These are phyloP conservation scores for Ophiobolus disseminans DNA, from an alignment of 2,329 filamentous ascomycete genomes.

Conservation along the genomic window DNA sequence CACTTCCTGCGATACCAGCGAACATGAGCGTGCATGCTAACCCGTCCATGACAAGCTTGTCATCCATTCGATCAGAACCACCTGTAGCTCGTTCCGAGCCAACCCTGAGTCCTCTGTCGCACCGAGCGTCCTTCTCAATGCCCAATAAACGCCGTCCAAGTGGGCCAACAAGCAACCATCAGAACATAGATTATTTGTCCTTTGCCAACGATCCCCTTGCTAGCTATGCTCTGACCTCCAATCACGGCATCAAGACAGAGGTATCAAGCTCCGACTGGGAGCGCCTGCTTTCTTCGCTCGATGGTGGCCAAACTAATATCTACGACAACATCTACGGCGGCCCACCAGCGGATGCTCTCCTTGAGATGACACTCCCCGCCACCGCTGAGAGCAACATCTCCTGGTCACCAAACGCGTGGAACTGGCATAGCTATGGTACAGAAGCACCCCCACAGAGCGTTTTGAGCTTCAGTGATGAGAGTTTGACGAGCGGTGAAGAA, in stretches of 20 bases:
- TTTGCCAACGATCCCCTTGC: constrained; percentile 51
- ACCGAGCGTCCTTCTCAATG: constrained; percentile 43
- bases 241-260: constrained; percentile 51
- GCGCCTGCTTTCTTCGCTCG: constrained; percentile 77
- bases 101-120: constrained; percentile 52
- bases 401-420: constrained; percentile 49
- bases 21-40: constrained; percentile 51
- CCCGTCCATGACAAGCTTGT: constrained; percentile 60
- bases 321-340: constrained; percentile 83
- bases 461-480: constrained; percentile 67
- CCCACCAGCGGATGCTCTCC: constrained; percentile 53
- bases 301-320: constrained; percentile 81
- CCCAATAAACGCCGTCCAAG: constrained; percentile 46
- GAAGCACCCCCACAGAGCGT: constrained; percentile 59
- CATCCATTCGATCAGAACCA: constrained; percentile 55
- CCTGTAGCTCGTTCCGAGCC: constrained; percentile 55
- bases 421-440: constrained; percentile 35
- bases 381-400: constrained; percentile 38
- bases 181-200: constrained; percentile 58
- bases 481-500: constrained; percentile 61
- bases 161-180: constrained; percentile 33
- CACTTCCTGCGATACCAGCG: constrained; percentile 53
- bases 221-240: constrained; percentile 38
- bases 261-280: constrained; percentile 80
- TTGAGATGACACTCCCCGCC: constrained; percentile 41